A percentile compares a stretch with the other conserved stretches of the same genome.
phyloP scores from a whole-genome alignment of 2,329 filamentous ascomycete species.

The Podosphaera fusca region DNA sequence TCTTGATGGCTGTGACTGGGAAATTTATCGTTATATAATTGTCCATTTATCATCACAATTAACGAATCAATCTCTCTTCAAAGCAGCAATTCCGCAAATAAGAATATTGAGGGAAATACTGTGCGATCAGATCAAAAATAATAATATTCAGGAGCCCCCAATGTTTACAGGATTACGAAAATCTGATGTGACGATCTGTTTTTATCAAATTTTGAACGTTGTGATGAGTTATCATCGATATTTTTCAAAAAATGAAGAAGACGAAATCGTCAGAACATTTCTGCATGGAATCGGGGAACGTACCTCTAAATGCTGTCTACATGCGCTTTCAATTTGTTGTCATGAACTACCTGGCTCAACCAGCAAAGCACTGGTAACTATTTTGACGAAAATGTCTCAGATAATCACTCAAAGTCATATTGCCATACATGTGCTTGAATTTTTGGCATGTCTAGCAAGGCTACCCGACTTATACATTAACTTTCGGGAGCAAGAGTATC shows the following conservation, averaged over 20 bases:
- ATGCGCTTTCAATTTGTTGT: conserved; percentile 83
- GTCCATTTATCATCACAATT: conserved; percentile 72
- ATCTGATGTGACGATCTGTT: conserved; percentile 67
- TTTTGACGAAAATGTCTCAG: conserved; percentile 81
- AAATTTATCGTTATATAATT: conserved; percentile 75
- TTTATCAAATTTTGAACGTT: conserved; percentile 71
- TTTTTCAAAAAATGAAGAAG: conserved; percentile 65
- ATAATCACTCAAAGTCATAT: conserved; percentile 87
- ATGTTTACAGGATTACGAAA: conserved; percentile 57
- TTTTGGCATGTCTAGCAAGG: conserved; percentile 71
- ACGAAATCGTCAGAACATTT: conserved; percentile 73
- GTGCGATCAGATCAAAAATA: conserved; percentile 62
- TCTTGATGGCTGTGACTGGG: conserved; percentile 60
- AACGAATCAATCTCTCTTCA: conserved; percentile 72
- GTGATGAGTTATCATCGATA: conserved; percentile 75
- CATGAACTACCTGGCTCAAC: conserved; percentile 79
- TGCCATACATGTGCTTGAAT: conserved; percentile 86
- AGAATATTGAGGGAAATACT: conserved; percentile 51
- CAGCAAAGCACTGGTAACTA: conserved; percentile 61
- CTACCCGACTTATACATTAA: conserved; percentile 70
- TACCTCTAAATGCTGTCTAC: conserved; percentile 80
- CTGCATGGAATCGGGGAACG: conserved; percentile 69
- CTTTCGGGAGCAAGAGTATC: conserved; percentile 76
- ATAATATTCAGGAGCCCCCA: conserved; percentile 63
- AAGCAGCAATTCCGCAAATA: conserved; percentile 48